Evolutionary conservation across 306 rosid genomes (phyloP), one percentile per base, ranked within the genome.

Genomic region (Trichosanthes cucumerina): DNA sequence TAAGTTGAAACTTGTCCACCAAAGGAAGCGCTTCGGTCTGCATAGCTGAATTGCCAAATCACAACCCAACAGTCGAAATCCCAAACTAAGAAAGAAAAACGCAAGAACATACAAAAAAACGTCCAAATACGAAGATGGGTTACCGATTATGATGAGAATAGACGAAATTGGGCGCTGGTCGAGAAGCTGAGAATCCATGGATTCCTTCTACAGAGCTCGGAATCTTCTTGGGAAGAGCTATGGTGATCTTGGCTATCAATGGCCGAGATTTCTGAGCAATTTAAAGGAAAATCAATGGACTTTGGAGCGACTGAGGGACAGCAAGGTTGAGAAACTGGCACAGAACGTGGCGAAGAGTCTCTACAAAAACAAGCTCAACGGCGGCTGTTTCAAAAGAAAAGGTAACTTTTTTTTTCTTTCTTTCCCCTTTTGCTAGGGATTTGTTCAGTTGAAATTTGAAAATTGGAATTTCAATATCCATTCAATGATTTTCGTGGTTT

Each of bases 11-110:
- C 84, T 80, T 95, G 73, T 91, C 88, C 44, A 91, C 96, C 38
- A 92, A 77, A 47, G 97, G 97, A 84, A 91, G 91, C 73, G 99
- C 99, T 84, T 95, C 99, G 24, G 96, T 83, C 88, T 92, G 96
- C 99, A 92, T 95, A 87, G 97, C 99, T 95, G 80, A 9, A 81
- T 60, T 71, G 39, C 75, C 24, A 57, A 78, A 73, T 60, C 16
- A 56, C n/a, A 77, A 58, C 49, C 23, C 78, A 82, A 4, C 62
- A 72, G 23, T 62, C 54, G 62, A 6, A 49, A 58, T 62, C 68
- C 34, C 72, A 69, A 77, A 36, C 13, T 26, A 5, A 14, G 13
- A 65, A 6, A 36, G 14, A 10, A 0, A 18, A 11, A 28, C 19
- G 15, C 23, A 43, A 43, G 78, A 8, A 53, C 4, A 53, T 12